Evolutionary conservation across 805 yeast species (phyloP).

Genomic region (Starmerella etchellsii): DNA sequence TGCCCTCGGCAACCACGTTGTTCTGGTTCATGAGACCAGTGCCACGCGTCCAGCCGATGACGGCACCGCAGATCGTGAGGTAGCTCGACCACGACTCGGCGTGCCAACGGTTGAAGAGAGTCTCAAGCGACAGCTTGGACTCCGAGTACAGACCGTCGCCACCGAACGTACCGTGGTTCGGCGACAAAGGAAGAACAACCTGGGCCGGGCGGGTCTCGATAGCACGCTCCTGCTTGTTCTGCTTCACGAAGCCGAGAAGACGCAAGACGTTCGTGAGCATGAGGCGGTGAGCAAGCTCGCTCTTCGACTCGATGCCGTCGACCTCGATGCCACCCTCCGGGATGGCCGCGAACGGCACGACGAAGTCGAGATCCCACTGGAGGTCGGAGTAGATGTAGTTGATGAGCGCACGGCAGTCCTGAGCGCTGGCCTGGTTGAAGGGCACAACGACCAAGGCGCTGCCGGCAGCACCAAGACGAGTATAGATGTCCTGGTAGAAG

Average conservation of each 20-base stretch:
- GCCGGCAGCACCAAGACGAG: constrained; percentile 85
- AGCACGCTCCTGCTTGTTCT: constrained; percentile 61
- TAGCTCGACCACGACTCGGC: constrained; percentile 94
- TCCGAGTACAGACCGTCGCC: constrained; percentile 97
- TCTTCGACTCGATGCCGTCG: constrained; percentile 82
- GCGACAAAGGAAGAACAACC: constrained; percentile 90
- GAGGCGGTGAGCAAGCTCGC: constrained; percentile 96
- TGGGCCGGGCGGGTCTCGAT: constrained; percentile 96
- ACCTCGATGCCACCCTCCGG: constrained; percentile 97
- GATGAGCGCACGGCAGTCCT: constrained; percentile 78
- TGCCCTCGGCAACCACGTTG: constrained; percentile 95
- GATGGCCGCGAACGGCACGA: constrained; percentile 96
- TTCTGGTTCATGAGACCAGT: constrained; percentile 97
- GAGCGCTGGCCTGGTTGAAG: constrained; percentile 94
- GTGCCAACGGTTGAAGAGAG: constrained; percentile 96
- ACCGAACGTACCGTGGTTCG: constrained; percentile 98
- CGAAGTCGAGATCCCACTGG: constrained; percentile 94
- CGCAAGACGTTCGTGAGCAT: constrained; percentile 94
- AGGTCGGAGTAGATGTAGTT: constrained; percentile 73
- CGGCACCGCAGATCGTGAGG: constrained; percentile 94
- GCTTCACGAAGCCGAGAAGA: constrained; percentile 79
- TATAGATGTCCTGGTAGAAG: constrained; percentile 85
- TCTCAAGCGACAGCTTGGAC: constrained; percentile 89
- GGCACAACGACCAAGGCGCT: constrained; percentile 93
- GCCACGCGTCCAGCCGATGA: constrained; percentile 99